Base-by-base conservation (phyloP, 371 early-diverging fungal species). In the Mucor sp. region DNA sequence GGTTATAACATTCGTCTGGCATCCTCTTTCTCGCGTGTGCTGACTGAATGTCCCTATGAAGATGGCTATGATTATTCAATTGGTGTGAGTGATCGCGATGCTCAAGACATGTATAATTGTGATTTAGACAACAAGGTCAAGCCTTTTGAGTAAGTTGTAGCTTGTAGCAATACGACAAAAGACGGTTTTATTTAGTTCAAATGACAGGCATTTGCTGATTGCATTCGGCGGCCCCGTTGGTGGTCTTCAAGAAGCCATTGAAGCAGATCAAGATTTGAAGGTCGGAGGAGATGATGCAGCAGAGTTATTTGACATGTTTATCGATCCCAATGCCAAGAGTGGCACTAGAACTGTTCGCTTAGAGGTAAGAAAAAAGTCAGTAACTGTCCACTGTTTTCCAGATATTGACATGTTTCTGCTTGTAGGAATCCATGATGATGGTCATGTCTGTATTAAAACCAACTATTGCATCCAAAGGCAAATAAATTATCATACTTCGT, bases 1-100 rank as follows among this genome's bases (percentile, higher is more conserved):
- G 93, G 93, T 3, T 93, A 90, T 68, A 76, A 79, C 53, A 87
- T 91, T 55, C 81, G 92, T 21, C 59, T 90, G 28, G 91, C 92
- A 3, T 81, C 82, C n/a, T 77, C 85, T 0, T 74, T 91, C 35
- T 85, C 85, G 53, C 80, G 87, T 64, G 86, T 90, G 4, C 81
- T 91, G 59, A 83, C 84, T 2, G 89, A 90, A 53, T 85, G 83
- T 58, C 83, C 89, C 0, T 90, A 79, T 64, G 70, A 86, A 76
- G 87, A 83, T 27, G 90, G 90, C 9, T 93, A 91, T 70, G 93
- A 93, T 72, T 72, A 84, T 32, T 85, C 85, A 0, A 79, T 93
- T 55, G 92, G 93, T 60, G 85, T 89, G 6, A 88, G 87, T 23
- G 91, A 92, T 67, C 79, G 80, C 43, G 89, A 85, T 32, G 76